Evolutionary conservation across 1,139 yeast species (phyloP), one percentile per base, ranked within the genome.

Genomic region (Candida sanyaensis): DNA sequence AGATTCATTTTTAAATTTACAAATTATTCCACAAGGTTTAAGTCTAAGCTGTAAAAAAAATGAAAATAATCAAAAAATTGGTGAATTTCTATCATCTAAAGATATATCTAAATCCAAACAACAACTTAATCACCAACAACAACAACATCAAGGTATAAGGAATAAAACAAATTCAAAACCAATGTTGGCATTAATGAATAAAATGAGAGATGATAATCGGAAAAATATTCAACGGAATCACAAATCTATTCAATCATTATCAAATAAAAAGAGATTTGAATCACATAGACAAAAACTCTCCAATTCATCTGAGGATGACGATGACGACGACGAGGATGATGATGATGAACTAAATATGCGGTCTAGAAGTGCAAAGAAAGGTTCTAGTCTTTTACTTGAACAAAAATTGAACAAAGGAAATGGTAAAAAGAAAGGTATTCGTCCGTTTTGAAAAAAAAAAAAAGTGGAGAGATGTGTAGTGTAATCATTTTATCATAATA

Each of bases 11-110:
- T 59, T 73, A 37, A 62, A 69, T 33, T 59, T 78, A 44, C 80
- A 81, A 2, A 73, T 80, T 5, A 68, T 81, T 1, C 69, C 75
- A 12, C 71, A 61, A 48, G 86, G 85, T 0, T 59, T 69, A 2
- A 52, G 68, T 30, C 32, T 56, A 42, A 34, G 48, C 24, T 10
- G 21, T 11, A 24, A 11, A n/a, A 33, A 13, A 2, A 34, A 28
- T 17, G 45, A 31, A 21, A 41, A 44, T 9, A 21, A 36, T 9
- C 51, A 49, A 41, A 63, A 58, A 37, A 63, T 68, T 24, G 68
- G 69, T 4, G 77, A 75, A 42, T 76, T 75, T 50, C 54, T 73
- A 26, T 52, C 50, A 31, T 46, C 57, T 9, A 49, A 44, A 27
- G 60, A 57, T 43, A 44, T 50, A 13, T 47, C 47, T 11, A 46